Percentiles rank a stretch among this genome's conserved stretches.
phyloP scores from a whole-genome alignment of 2,329 filamentous ascomycete genomes.

The Ascocoryne sarcoides region DNA sequence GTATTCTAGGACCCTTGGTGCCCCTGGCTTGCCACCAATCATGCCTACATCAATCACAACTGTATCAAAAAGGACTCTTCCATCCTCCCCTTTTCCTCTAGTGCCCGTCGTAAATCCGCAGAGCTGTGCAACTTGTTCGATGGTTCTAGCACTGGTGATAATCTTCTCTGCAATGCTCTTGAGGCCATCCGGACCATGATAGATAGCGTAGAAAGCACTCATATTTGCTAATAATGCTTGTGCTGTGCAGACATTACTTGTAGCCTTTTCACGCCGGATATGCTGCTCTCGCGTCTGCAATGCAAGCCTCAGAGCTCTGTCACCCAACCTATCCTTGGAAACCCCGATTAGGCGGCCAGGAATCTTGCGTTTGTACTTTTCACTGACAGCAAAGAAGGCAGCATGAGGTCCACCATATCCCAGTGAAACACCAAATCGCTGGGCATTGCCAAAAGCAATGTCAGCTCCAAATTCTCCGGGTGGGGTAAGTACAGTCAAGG shows the following conservation, averaged over 20 bases:
- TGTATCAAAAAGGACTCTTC: constrained; percentile 67
- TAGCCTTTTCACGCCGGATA: constrained; percentile 91
- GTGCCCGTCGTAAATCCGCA: constrained; percentile 56
- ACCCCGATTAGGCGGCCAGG: constrained; percentile 84
- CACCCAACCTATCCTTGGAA: constrained; percentile 81
- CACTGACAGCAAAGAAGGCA: constrained; percentile 86
- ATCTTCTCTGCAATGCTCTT: constrained; percentile 75
- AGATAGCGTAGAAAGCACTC: constrained; percentile 89
- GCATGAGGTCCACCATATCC: constrained; percentile 93
- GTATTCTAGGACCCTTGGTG: constrained; percentile 41
- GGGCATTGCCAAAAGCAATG: constrained; percentile 87
- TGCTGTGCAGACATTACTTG: constrained; percentile 94
- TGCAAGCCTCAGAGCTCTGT: constrained; percentile 72
- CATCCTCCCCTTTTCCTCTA: constrained; percentile 45
- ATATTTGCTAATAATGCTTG: constrained; percentile 93
- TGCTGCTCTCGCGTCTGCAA: constrained; percentile 94
- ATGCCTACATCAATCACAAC: constrained; percentile 56
- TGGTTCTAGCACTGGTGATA: constrained; percentile 59
- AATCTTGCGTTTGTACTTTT: constrained; percentile 90
- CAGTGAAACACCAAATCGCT: constrained; percentile 85
- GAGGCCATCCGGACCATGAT: constrained; percentile 79
- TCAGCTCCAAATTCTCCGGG: constrained; percentile 93
- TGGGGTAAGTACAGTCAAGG: constrained; percentile 77
- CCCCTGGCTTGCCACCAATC: constrained; percentile 30
- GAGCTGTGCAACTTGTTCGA: constrained; percentile 55